These are phyloP conservation scores for Naganishia kalamii DNA, from an alignment of 768 basidiomycete species.

Conservation along the genomic window DNA sequence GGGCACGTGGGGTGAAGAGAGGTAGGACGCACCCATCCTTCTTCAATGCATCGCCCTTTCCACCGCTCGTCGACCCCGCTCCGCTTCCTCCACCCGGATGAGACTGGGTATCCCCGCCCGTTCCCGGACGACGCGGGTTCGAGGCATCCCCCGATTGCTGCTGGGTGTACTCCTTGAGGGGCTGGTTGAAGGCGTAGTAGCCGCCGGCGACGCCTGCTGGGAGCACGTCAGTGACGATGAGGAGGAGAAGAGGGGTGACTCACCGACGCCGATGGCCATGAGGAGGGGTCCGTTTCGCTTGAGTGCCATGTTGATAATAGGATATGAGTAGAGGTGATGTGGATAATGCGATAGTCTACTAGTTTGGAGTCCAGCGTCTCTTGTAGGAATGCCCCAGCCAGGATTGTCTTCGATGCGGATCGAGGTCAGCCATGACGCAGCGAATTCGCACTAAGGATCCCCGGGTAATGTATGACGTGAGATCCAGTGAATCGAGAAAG, in stretches of 20 bases:
- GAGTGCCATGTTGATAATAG: conserved; percentile 26
- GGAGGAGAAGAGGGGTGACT: not conserved
- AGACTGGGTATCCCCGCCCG: conserved; percentile 26
- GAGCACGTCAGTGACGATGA: not conserved
- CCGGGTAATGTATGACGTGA: no score
- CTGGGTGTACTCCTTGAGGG: conserved; percentile 36
- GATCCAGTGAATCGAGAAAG: no score
- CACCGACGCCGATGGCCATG: conserved; percentile 32
- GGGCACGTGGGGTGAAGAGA: not conserved
- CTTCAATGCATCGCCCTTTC: conserved; percentile 30
- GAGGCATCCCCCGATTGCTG: conserved; percentile 1
- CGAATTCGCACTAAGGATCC: no score
- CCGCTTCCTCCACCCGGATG: conserved; percentile 9
- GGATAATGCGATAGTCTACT: not conserved
- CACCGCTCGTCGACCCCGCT: not conserved
- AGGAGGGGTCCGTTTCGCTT: conserved; percentile 30
- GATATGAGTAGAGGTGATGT: not conserved
- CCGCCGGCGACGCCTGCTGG: conserved; percentile 37
- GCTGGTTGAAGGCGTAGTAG: conserved; percentile 39
- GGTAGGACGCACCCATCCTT: conserved; percentile 28
- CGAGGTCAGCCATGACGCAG: no score
- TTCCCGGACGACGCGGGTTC: conserved; percentile 5
- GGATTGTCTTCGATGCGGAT: no score
- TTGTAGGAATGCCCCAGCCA: no score
- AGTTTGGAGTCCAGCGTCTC: no score